Percentiles rank a stretch among this genome's conserved stretches.
Evolutionary conservation across 2,329 filamentous ascomycete genomes (phyloP).

Genomic region (Fusarium sp.): DNA sequence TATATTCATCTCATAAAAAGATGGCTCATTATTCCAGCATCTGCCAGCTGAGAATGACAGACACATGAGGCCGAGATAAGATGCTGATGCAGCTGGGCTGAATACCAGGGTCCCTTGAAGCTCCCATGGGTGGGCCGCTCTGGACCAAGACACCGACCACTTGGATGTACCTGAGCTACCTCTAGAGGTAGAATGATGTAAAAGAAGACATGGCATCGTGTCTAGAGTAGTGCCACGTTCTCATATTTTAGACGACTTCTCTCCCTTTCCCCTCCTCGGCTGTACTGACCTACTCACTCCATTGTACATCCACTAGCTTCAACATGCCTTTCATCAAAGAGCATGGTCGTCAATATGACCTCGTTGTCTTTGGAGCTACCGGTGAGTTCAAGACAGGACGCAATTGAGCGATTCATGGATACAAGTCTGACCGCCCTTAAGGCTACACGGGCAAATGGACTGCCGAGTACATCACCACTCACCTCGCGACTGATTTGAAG

Average conservation of each 20-base stretch:
- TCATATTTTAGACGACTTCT: not conserved
- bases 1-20: too few relatives aligned
- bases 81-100: slow-evolving; percentile 24
- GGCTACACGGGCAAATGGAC: slow-evolving; percentile 85
- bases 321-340: slow-evolving; percentile 56
- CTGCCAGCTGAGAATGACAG: not conserved
- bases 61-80: slow-evolving; percentile 17
- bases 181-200: slow-evolving; percentile 23
- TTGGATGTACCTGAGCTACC: slow-evolving; percentile 5
- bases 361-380: slow-evolving; percentile 65
- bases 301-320: not conserved
- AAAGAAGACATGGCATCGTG: slow-evolving; percentile 19
- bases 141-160: slow-evolving; percentile 7
- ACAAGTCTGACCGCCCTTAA: slow-evolving; percentile 28
- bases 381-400: slow-evolving; percentile 50
- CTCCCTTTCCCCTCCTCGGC: not conserved
- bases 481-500: slow-evolving; percentile 76
- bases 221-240: slow-evolving; percentile 1
- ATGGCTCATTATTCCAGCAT: not conserved
- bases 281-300: not conserved
- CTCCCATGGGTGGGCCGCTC: slow-evolving; percentile 17
- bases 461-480: slow-evolving; percentile 74
- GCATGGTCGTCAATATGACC: slow-evolving; percentile 63
- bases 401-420: not conserved
- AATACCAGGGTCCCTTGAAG: slow-evolving; percentile 1